phyloP scores from a whole-genome alignment of 129 eudicot genomes.

The Chrysanthemum lavandulifolium region DNA sequence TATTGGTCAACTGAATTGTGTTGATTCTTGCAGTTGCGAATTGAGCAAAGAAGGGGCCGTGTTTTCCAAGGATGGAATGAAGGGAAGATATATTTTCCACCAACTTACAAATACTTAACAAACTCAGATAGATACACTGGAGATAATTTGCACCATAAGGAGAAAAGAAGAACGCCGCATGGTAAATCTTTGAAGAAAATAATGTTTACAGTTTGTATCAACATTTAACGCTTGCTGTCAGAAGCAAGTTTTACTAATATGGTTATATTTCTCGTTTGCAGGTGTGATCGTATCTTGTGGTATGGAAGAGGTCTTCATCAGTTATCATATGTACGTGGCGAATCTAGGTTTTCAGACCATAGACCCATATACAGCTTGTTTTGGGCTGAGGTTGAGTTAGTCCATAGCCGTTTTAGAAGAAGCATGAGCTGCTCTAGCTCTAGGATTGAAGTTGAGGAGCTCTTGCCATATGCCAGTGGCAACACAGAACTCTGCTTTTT shows the following conservation, averaged over 20 bases:
- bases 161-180: constrained; percentile 92
- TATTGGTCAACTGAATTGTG: neutral
- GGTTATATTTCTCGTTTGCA: constrained; percentile 20
- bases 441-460: constrained; percentile 77
- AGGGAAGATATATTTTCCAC: constrained; percentile 97
- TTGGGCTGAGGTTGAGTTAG: constrained; percentile 89
- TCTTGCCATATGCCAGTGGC: constrained; percentile 82
- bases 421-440: constrained; percentile 85
- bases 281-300: constrained; percentile 98
- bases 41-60: constrained; percentile 87
- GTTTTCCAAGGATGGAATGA: constrained; percentile 85
- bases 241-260: constrained; percentile 4
- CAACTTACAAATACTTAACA: constrained; percentile 85
- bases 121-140: constrained; percentile 94
- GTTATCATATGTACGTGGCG: constrained; percentile 87
- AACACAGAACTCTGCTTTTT: constrained; percentile 95
- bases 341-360: constrained; percentile 87
- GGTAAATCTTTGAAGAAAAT: constrained; percentile 39
- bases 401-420: constrained; percentile 61
- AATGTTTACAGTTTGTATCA: neutral
- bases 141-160: constrained; percentile 78
- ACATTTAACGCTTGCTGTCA: neutral
- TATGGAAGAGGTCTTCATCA: constrained; percentile 90
- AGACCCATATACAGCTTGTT: constrained; percentile 84
- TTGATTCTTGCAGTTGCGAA: constrained; percentile 61